Base-by-base conservation (phyloP, 1,284 basidiomycete genomes). In the Microbotryum intermedium region DNA sequence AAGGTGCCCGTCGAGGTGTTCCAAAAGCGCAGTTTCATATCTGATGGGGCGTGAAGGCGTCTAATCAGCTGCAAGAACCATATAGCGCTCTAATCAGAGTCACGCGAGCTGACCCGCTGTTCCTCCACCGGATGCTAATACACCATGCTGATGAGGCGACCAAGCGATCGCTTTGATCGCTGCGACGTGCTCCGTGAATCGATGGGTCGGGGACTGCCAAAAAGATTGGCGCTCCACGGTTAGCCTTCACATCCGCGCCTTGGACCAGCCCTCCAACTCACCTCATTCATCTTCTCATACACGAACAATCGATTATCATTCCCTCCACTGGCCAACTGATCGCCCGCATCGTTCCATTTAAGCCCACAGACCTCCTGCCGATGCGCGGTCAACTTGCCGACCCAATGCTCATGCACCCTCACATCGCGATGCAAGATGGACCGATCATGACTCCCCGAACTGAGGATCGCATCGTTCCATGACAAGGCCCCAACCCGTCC, bases 271-370 rank as follows among this genome's bases (percentile, higher is more conserved):
- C 16, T 20, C 5, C 1, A 11, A 13, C 59, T 23, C 55, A 64
- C 64, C 54, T 67, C 65, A 46, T 58, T 62, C 60, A 64, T 73
- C 51, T 77, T 77, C 77, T 95, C 91, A 91, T 94, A 98, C 57
- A 98, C 90, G 70, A 90, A 91, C 10, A 98, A 86, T 77, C 95
- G 94, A 77, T 98, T 98, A 77, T 98, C 95, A 75, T 98, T 98
- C 0, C 94, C 94, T 1, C 95, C 94, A 64, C 88, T 91, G 5
- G 94, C 94, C 2, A 98, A 81, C 67, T 84, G 85, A 55, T 86
- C 85, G 63, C 71, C 67, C 70, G 72, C 46, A 64, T 80, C 78
- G 69, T 88, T 93, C 94, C 93, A 98, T 62, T 90, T 87, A 50
- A 98, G 78, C 1, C 95, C 94, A 72, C 95, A 98, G 4, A 98